Evolutionary conservation across 2,329 filamentous ascomycete genomes (phyloP).

Genomic region (Neofusicoccum umdonicola): DNA sequence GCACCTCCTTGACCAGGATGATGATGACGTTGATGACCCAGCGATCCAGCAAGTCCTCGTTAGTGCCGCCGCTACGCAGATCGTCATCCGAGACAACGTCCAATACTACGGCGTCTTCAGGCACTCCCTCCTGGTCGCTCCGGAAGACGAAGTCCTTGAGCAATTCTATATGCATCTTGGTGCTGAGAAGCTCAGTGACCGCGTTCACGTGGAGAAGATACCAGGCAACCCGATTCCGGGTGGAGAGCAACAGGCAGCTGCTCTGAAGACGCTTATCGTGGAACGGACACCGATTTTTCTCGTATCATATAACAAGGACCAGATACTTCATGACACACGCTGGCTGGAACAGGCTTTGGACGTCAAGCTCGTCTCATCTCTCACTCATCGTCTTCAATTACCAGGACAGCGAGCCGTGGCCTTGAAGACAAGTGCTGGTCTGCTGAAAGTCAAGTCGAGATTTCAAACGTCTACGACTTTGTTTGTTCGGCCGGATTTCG

Average conservation of each 20-base stretch:
- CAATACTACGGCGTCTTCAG: slow-evolving; percentile 79
- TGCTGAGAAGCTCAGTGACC: slow-evolving; percentile 68
- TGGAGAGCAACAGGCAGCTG: slow-evolving; percentile 67
- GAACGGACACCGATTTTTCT: slow-evolving; percentile 89
- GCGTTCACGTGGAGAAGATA: slow-evolving; percentile 16
- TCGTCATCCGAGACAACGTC: slow-evolving; percentile 58
- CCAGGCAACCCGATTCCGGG: slow-evolving; percentile 25
- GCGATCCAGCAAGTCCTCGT: slow-evolving; percentile 5
- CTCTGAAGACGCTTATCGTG: slow-evolving; percentile 75
- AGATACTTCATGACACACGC: slow-evolving; percentile 80
- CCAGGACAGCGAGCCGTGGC: slow-evolving; percentile 12
- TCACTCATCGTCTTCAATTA: slow-evolving; percentile 47
- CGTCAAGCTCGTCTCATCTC: slow-evolving; percentile 74
- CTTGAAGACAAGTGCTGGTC: slow-evolving; percentile 42
- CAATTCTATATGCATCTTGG: slow-evolving; percentile 81
- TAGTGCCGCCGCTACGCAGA: slow-evolving; percentile 55
- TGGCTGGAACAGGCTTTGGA: slow-evolving; percentile 86
- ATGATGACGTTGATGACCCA: slow-evolving; percentile 43
- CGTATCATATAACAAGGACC: slow-evolving; percentile 74
- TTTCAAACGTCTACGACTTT: slow-evolving; percentile 74
- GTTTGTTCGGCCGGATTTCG: slow-evolving; percentile 73
- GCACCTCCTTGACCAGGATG: slow-evolving; percentile 37
- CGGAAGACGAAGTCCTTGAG: slow-evolving; percentile 84
- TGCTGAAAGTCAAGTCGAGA: slow-evolving; percentile 67
- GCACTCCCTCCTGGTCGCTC: slow-evolving; percentile 76